Base-by-base conservation (phyloP, 2,329 filamentous ascomycete species). In the Fusarium pininemorale region DNA sequence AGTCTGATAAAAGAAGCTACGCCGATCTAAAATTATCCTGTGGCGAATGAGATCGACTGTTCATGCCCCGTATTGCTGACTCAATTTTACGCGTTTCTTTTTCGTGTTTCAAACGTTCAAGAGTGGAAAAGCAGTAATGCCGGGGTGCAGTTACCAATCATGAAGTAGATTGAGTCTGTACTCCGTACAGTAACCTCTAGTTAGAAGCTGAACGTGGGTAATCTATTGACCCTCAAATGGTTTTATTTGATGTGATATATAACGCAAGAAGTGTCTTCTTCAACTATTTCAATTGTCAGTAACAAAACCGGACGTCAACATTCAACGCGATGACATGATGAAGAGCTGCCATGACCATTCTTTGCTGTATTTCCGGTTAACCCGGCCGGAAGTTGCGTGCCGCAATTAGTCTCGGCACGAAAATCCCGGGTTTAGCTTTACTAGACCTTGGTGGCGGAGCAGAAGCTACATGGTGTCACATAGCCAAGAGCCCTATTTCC, bases 371-470 rank as follows among this genome's bases (percentile, higher is more conserved):
- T 12, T 9, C n/a, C 65, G 66, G 66, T 41, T 69, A 69, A 56
- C 9, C 39, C 66, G 66, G 66, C 66, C 66, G 66, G 66, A 64
- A 69, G 47, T 65, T 63, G 14, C 11, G 65, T 69, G 66, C 66
- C 66, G 66, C 14, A 24, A 24, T 18, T 14, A 32, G 50, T 64
- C 58, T 57, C 66, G 66, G 66, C 66, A 69, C 45, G 28, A 10
- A 10, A 42, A 20, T 51, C 18, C 66, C 58, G 65, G 37, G 8
- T 30, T 47, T 69, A 65, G 58, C 39, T 53, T 44, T 13, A 37
- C 55, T 69, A 62, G 20, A 30, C 38, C 39, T 53, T 57, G 39
- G 66, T 28, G 13, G 12, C 13, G 18, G n/a, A 37, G 39, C 47
- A 57, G 24, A 20, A 41, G 39, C 12, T 38, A 51, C 56, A 30